Evolutionary conservation across 164 flowering plant species (phyloP).

Genomic region (Sextonia rubra): DNA sequence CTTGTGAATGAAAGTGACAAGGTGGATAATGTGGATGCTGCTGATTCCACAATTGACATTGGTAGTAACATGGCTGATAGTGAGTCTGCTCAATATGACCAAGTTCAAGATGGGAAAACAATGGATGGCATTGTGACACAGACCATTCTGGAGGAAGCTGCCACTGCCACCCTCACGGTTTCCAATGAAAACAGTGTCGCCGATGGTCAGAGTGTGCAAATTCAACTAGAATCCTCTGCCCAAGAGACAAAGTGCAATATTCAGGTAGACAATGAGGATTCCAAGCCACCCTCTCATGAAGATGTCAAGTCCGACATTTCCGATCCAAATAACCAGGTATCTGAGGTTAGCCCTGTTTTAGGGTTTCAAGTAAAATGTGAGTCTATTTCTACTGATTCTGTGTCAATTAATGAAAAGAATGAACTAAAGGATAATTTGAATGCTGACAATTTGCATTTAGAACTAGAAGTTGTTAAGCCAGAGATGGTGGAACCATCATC

Average conservation of each 20-base stretch:
- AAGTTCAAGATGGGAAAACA: constrained; percentile 18
- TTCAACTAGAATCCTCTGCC: constrained; percentile 11
- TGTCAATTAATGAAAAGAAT: constrained; percentile 83
- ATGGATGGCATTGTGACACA: constrained; percentile 11
- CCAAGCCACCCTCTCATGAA: constrained; percentile 18
- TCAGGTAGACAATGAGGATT: constrained; percentile 28
- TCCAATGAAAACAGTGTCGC: constrained; percentile 19
- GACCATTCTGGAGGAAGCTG: constrained; percentile 14
- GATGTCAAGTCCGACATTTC: constrained; percentile 32
- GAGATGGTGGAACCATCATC: constrained; percentile 73
- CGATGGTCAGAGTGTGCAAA: constrained; percentile 22
- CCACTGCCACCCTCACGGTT: constrained; percentile 15
- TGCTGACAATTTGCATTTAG: constrained; percentile 88
- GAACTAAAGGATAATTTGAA: constrained; percentile 87
- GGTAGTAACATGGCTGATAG: constrained; percentile 14
- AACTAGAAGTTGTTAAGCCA: constrained; percentile 63
- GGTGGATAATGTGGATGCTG: constrained; percentile 27
- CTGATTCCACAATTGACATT: constrained; percentile 19
- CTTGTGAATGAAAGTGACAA: constrained; percentile 13
- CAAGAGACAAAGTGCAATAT: not conserved
- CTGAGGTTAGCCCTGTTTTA: constrained; percentile 81
- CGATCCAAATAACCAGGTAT: constrained; percentile 65
- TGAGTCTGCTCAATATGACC: constrained; percentile 9
- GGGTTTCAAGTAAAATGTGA: constrained; percentile 84
- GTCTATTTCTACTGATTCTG: constrained; percentile 88